phyloP scores from a whole-genome alignment of 345 rosid species.

The Nephelium lappaceum region DNA sequence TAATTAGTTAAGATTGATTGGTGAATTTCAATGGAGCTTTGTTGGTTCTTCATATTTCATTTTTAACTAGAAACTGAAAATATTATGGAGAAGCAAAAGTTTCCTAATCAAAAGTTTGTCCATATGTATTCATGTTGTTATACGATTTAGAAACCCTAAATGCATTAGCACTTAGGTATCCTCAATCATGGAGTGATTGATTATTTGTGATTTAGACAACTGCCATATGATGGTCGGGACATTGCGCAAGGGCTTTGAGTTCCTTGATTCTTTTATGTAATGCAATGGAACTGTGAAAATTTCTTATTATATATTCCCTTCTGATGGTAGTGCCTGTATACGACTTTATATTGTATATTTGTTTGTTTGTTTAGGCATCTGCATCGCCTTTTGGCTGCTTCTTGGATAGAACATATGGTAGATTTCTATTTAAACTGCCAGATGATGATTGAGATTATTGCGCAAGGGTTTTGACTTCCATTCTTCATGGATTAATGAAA shows the following conservation, averaged over 20 bases:
- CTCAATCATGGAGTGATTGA: too few relatives aligned
- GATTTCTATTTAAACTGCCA: slow-evolving; percentile 7
- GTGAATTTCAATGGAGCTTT: too few relatives aligned
- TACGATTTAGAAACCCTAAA: too few relatives aligned
- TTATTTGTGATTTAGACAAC: background rate
- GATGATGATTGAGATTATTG: slow-evolving; percentile 30
- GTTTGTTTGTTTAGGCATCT: background rate
- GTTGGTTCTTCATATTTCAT: too few relatives aligned
- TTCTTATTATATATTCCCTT: slow-evolving; percentile 3
- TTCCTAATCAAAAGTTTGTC: too few relatives aligned
- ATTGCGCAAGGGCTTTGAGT: slow-evolving; percentile 46
- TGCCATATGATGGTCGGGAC: slow-evolving; percentile 33
- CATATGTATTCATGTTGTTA: too few relatives aligned
- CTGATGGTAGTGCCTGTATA: slow-evolving; percentile 16
- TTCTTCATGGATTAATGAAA: slow-evolving; percentile 23
- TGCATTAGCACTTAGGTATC: too few relatives aligned
- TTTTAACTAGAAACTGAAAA: too few relatives aligned
- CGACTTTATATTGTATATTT: background rate
- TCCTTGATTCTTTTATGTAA: background rate
- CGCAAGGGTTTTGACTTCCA: slow-evolving; percentile 36
- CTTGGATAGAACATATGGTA: background rate
- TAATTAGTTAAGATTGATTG: too few relatives aligned
- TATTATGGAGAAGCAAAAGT: too few relatives aligned
- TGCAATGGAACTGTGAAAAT: slow-evolving; percentile 25
- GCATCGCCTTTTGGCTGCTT: background rate